Evolutionary conservation across 1,284 basidiomycete genomes (phyloP), one percentile per base, ranked within the genome.

Genomic region (Vanrija pseudolonga): DNA sequence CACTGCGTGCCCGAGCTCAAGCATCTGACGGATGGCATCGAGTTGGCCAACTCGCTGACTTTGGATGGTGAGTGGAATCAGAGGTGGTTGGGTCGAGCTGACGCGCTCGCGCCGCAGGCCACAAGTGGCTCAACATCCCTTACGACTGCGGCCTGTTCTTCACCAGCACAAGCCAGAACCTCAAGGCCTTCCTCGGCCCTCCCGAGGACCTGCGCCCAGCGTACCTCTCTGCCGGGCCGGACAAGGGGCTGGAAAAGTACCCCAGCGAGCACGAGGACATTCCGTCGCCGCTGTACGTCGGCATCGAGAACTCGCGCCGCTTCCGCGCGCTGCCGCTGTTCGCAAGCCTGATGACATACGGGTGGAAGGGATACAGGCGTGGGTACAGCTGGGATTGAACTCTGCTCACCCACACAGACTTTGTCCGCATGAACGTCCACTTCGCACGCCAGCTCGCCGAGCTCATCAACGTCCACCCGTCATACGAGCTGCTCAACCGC

Each of bases 141-240:
- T 82, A 82, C 67, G 81, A 81, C 57, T 75, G 74, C 41, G 80
- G 79, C 3, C 50, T 81, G 3, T 81, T 81, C 73, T 80, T 77
- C 66, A 76, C 77, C 11, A 73, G 74, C 7, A 53, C 60, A 11
- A 19, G 57, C 3, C 26, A 50, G 4, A 50, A 66, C 2, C 71
- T 80, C 8, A 67, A 69, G 12, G 66, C 66, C 3, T 62, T 80
- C 12, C 76, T 78, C 43, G 79, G 78, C 0, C 78, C 79, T 0
- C 74, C 77, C 0, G 72, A 74, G 0, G 64, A 72, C 9, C 56
- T 61, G 9, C 68, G 72, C 2, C 78, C 80, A 0, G 76, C 80
- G 0, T 80, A 81, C 57, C 74, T 79, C 28, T 57, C 64, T 18
- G 48, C 60, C 24, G 36, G 59, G 49, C 12, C 43, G 9, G 43